Percentiles rank a stretch among this genome's conserved stretches.
Conservation (phyloP, 2,329 filamentous ascomycete genomes). For the Orbilia oligospora region DNA sequence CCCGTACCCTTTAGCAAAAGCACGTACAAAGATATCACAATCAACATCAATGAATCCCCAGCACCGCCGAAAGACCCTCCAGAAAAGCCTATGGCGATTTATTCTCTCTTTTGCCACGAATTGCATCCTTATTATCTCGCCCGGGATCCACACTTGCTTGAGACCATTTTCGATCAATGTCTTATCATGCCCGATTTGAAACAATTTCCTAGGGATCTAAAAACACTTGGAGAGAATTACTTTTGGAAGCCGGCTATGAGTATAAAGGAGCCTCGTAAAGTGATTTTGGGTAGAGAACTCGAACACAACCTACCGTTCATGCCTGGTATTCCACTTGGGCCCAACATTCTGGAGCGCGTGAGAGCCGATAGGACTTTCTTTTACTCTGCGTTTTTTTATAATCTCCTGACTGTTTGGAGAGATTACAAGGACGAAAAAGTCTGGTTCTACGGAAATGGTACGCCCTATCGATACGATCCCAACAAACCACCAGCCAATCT, state of each 20-base stretch:
- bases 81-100: conserved; percentile 31
- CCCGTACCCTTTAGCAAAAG: conserved; percentile 34
- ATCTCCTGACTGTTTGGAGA: conserved; percentile 44
- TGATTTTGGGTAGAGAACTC: conserved; percentile 27
- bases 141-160: conserved; percentile 36
- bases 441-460: conserved; percentile 53
- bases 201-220: conserved; percentile 23
- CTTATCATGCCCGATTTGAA: conserved; percentile 39
- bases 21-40: conserved; percentile 48
- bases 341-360: conserved; percentile 45
- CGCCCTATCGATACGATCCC: conserved; percentile 50
- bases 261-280: conserved; percentile 35
- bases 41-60: conserved; percentile 27
- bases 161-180: conserved; percentile 28
- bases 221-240: conserved; percentile 44
- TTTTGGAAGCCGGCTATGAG: conserved; percentile 57
- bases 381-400: conserved; percentile 52
- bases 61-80: conserved; percentile 1
- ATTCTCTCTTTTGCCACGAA: conserved; percentile 52
- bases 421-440: conserved; percentile 56
- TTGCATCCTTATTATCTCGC: conserved; percentile 44
- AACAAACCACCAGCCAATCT: conserved; percentile 48
- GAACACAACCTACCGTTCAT: conserved; percentile 28
- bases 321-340: conserved; percentile 40
- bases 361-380: conserved; percentile 54